Base-by-base conservation (phyloP, 1,284 basidiomycete species). In the Coniferiporia weirii region DNA sequence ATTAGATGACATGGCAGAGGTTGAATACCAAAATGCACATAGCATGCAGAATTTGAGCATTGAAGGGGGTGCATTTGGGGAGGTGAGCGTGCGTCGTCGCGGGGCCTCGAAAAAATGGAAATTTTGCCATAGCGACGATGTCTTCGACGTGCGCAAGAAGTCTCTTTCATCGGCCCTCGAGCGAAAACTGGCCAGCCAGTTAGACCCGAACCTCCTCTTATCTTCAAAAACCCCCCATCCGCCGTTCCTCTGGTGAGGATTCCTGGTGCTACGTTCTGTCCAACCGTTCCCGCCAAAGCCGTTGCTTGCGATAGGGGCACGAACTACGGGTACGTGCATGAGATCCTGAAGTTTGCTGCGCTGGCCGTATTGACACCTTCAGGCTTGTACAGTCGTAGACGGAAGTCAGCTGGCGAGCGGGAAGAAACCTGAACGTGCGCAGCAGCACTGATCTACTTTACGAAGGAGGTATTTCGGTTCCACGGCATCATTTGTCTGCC, bases 1-100 rank as follows among this genome's bases (percentile, higher is more conserved):
- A 73, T 95, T 95, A 54, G 91, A 91, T 27, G 91, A 93, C 58
- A 95, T 75, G 15, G 93, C 93, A 1, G 92, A 95, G 4, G 87
- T 85, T 15, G 82, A 79, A 72, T 93, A 93, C 92, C 92, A 93
- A 35, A 93, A 75, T 19, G 75, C 72, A 70, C 92, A 93, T 48
- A 93, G 76, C 60, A 87, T 70, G 52, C 74, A 63, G 65, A 75
- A 73, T 10, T 64, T 66, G 15, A 69, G 45, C 44, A 64, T 68
- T 13, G 67, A 65, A 8, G 54, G 50, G 9, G 64, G 54, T 27
- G 60, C 48, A 32, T 57, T 57, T 15, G 61, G 51, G 8, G 61
- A 59, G 15, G 57, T 62, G 40, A 62, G 61, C 1, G 46, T 32
- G 19, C 61, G 52, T 36, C 57, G 52, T 32, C 54, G 57, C 5